phyloP scores from a whole-genome alignment of 371 early-diverging fungal species.

The Phascolomyces articulosus region DNA sequence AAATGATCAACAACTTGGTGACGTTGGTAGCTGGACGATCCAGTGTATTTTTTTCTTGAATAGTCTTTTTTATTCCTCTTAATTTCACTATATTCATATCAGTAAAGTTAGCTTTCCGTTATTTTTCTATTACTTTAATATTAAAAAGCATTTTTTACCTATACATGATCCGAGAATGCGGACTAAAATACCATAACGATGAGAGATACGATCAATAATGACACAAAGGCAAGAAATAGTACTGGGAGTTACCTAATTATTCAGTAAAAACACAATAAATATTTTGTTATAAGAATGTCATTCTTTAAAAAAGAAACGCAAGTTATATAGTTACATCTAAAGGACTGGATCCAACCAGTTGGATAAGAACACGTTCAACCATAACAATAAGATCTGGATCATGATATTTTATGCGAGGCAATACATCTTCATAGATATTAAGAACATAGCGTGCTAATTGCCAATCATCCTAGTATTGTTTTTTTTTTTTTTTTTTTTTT shows the following conservation, averaged over 20 bases:
- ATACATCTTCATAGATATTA: slow-evolving; percentile 56
- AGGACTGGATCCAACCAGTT: slow-evolving; percentile 61
- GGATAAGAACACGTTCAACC: slow-evolving; percentile 60
- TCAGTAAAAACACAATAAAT: not conserved
- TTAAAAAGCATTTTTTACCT: slow-evolving; percentile 18
- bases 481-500: too few species aligned
- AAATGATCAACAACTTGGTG: slow-evolving; percentile 52
- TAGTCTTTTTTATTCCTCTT: slow-evolving; percentile 29
- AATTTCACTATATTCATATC: slow-evolving; percentile 25
- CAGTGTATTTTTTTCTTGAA: slow-evolving; percentile 16
- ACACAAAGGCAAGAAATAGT: slow-evolving; percentile 79
- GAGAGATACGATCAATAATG: slow-evolving; percentile 65
- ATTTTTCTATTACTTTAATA: not conserved
- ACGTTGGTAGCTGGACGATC: slow-evolving; percentile 12
- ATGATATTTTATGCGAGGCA: slow-evolving; percentile 62
- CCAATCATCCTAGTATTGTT: slow-evolving; percentile 57
- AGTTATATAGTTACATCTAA: slow-evolving; percentile 37
- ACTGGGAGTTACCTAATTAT: slow-evolving; percentile 55
- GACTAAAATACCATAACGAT: slow-evolving; percentile 64
- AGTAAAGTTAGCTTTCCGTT: not conserved
- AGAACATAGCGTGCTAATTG: slow-evolving; percentile 54
- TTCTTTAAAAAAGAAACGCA: not conserved
- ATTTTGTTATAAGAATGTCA: not conserved
- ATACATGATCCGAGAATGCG: slow-evolving; percentile 63
- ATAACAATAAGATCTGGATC: slow-evolving; percentile 53